Conservation (phyloP, 129 eudicot species). For the Daucus carota region DH1_v3.0 NC_030385.2:29522501-29523000, state of each 20-base stretch:
- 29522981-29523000: slow-evolving; percentile 86
- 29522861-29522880: neutral
- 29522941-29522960: slow-evolving; percentile 94
- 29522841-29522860: too few relatives aligned
- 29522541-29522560: neutral
- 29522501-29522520: neutral
- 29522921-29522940: slow-evolving; percentile 94
- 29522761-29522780: slow-evolving; percentile 27
- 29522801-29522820: too few relatives aligned
- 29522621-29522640: slow-evolving; percentile 89
- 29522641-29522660: slow-evolving; percentile 80
- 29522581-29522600: neutral
- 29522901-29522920: slow-evolving; percentile 97
- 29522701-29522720: slow-evolving; percentile 88
- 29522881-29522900: slow-evolving; percentile 42
- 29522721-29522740: slow-evolving; percentile 97
- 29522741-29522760: slow-evolving; percentile 94
- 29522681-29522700: slow-evolving; percentile 94
- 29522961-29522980: slow-evolving; percentile 86
- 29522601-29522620: neutral
- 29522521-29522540: neutral
- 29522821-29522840: too few relatives aligned
- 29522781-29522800: neutral
- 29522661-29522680: slow-evolving; percentile 97
- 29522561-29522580: neutral